Evolutionary conservation across 306 rosid species (phyloP), one percentile per base, ranked within the genome.

Genomic region (Sicyos baderoa): DNA sequence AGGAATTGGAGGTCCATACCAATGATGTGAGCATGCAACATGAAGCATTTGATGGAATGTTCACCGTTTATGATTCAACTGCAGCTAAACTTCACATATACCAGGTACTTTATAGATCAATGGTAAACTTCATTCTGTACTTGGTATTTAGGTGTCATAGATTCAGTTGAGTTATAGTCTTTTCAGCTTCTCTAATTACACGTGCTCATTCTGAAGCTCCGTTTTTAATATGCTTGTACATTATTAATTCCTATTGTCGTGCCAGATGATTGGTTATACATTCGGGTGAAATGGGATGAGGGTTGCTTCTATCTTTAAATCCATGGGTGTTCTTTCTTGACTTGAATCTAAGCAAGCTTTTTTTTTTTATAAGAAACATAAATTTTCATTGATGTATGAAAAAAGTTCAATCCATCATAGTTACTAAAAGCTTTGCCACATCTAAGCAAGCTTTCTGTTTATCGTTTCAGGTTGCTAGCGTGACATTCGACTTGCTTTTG

Each of bases 1-100:
- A 94, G 99, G 99, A 88, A 79, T 81, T 94, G 79, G 95, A 90
- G 85, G 95, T 82, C 55, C 95, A 88, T 50, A 90, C 97, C 14
- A 86, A 81, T 76, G 86, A 82, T 74, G 97, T 94, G 76, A 79
- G 78, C 72, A 68, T 94, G 73, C 96, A 94, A 74, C 87, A 91
- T 57, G 99, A 90, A 73, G 82, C 80, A 70, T 84, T 94, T 55
- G 97, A 94, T 47, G 99, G 95, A 63, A 78, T 84, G 70, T 88
- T 94, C 86, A 88, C 96, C 58, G 90, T 94, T 81, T 90, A 90
- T 75, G 96, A 86, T 85, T 84, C 89, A 59, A 84, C 87, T 40
- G 76, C 61, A 49, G 87, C 95, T 48, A 76, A 68, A 66, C 88
- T 90, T 62, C 77, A 86, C 72, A 72, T 94, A 29, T 90, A 90